Evolutionary conservation across 106 monocot species (phyloP).

Genomic region (Dendrobium chrysotoxum): DNA sequence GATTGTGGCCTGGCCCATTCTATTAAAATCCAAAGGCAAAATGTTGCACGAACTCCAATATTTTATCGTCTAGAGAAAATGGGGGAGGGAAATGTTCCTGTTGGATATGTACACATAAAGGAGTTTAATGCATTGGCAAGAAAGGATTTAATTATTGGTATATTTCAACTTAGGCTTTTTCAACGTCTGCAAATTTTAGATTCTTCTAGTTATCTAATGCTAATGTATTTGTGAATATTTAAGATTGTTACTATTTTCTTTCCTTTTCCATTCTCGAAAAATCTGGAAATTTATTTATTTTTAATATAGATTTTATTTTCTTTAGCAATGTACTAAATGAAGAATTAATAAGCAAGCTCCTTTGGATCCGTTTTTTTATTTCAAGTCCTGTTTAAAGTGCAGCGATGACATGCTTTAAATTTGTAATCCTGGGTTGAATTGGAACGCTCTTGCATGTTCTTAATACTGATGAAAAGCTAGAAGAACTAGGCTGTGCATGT

Average conservation of each 20-base stretch:
- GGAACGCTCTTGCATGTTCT: too few species aligned
- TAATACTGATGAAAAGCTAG: too few species aligned
- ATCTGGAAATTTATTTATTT: not conserved
- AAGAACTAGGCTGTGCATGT: too few species aligned
- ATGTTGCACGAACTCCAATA: slow-evolving; percentile 76
- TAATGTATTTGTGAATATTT: not conserved
- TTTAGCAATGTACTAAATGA: too few species aligned
- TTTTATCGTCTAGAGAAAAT: slow-evolving; percentile 88
- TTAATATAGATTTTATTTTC: too few species aligned
- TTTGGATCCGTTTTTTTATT: too few species aligned
- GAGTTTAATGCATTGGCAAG: slow-evolving; percentile 97
- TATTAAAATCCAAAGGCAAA: slow-evolving; percentile 66
- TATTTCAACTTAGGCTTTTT: not conserved
- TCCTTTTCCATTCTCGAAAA: not conserved
- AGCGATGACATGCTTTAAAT: too few species aligned
- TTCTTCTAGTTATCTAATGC: not conserved
- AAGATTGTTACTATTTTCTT: not conserved
- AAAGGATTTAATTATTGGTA: slow-evolving; percentile 90
- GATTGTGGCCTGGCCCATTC: slow-evolving; percentile 55
- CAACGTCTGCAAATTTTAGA: not conserved
- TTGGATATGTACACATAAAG: slow-evolving; percentile 89
- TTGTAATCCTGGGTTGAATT: too few species aligned
- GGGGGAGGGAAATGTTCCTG: slow-evolving; percentile 46
- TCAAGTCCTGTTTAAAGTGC: too few species aligned
- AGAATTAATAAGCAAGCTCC: too few species aligned